Evolutionary conservation across 305 asterid genomes (phyloP).

Genomic region (Ruellia speciosa): DNA sequence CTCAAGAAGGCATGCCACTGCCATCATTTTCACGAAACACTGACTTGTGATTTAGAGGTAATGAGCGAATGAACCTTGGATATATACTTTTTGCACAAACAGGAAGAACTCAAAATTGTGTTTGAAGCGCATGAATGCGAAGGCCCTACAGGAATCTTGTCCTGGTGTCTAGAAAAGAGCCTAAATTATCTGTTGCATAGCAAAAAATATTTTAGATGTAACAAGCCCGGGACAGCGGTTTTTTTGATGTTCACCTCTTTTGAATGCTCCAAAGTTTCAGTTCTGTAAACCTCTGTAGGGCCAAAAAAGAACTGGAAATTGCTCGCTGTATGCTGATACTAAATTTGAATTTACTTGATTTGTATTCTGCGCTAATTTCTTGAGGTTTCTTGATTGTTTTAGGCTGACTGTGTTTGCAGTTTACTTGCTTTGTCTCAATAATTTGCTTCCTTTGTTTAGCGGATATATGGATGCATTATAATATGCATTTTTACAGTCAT

Average conservation of each 20-base stretch:
- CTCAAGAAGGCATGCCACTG: conserved; percentile 86
- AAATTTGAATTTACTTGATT: not conserved
- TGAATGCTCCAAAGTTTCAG: conserved; percentile 2
- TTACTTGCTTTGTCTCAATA: not conserved
- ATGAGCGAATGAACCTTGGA: not conserved
- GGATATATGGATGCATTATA: too few relatives aligned
- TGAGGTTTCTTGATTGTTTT: not conserved
- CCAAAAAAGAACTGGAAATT: not conserved
- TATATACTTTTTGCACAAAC: not conserved
- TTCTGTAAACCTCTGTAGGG: not conserved
- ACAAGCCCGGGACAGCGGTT: conserved; percentile 1
- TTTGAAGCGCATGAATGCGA: conserved; percentile 3
- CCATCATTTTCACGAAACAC: conserved; percentile 93
- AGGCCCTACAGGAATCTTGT: conserved; percentile 10
- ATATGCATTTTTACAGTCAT: too few relatives aligned
- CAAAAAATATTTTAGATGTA: conserved; percentile 8
- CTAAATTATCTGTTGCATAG: conserved; percentile 26
- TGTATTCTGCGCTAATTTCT: not conserved
- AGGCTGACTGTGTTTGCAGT: not conserved
- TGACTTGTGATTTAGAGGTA: conserved; percentile 41
- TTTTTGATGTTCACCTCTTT: too few relatives aligned
- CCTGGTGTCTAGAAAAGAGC: conserved; percentile 9
- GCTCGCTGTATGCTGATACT: not conserved
- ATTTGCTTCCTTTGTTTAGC: too few relatives aligned
- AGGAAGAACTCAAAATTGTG: not conserved